A percentile compares a stretch with the other conserved stretches of the same genome.
These are phyloP conservation scores for Marchantia polymorpha DNA, from an alignment of 225 moss, liverwort and hornwort genomes.

Conservation along the genomic window DNA sequence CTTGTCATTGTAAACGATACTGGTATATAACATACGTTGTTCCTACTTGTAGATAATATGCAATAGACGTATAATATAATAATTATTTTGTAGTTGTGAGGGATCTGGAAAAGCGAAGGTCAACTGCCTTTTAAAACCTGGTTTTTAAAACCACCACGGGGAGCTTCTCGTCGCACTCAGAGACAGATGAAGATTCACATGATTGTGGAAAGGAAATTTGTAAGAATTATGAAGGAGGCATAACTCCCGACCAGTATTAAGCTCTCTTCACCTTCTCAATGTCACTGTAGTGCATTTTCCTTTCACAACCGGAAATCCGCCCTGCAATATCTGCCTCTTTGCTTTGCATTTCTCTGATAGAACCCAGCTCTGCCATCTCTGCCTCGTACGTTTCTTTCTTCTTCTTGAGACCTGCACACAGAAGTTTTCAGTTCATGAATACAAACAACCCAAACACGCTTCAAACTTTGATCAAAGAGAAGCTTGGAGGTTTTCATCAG, in stretches of 20 bases:
- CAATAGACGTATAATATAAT: no score
- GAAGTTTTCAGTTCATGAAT: background rate
- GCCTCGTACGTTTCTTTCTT: slow-evolving; percentile 78
- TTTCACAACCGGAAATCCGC: slow-evolving; percentile 80
- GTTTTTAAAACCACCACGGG: no score
- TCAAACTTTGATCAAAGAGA: background rate
- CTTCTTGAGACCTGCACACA: slow-evolving; percentile 71
- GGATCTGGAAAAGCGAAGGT: no score
- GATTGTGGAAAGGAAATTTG: no score
- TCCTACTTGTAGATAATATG: no score
- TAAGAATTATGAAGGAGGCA: no score
- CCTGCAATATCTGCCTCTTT: slow-evolving; percentile 84
- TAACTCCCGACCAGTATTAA: no score
- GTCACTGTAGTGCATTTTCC: slow-evolving; percentile 73
- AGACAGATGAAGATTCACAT: no score
- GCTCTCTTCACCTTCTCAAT: slow-evolving; percentile 59
- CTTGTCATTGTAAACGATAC: background rate
- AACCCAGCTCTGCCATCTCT: slow-evolving; percentile 85
- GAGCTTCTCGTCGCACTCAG: no score
- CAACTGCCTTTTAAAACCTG: no score
- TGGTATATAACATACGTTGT: background rate
- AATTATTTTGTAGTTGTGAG: no score
- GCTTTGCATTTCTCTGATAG: slow-evolving; percentile 84
- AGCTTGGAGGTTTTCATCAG: no score
- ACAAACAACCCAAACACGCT: background rate